Evolutionary conservation across 2,329 filamentous ascomycete genomes (phyloP), one percentile per base, ranked within the genome.

Genomic region (Ophiostoma angusticollis): DNA sequence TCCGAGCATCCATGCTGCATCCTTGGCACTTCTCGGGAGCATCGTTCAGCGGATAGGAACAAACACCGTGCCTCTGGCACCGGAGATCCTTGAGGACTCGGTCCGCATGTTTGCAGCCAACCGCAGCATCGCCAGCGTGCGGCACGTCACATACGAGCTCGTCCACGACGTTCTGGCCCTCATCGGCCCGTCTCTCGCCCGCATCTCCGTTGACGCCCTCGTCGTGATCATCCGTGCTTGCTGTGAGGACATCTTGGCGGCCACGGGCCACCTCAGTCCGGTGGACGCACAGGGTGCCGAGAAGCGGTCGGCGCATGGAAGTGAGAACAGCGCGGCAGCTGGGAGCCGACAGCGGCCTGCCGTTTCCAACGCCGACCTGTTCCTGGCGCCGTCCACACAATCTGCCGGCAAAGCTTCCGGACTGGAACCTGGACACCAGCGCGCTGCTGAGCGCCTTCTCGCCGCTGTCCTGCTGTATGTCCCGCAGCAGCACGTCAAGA

Each of bases 1-100:
- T 9, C 83, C 87, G 5, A 66, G 71, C 9, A 72, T 95, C 28
- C 85, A 95, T 52, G 59, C 77, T 12, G 75, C 80, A 12, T 71
- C 74, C n/a, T 61, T 93, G 39, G 58, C 70, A 17, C 58, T 93
- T 2, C 59, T 84, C 17, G 56, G 65, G 8, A 58, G 63, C 9
- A 53, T 91, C 32, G 54, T 74, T 17, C 57, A 65, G 39, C 70
- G 80, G 9, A 64, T 87, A 18, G 68, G 68, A 22, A 59, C 61
- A 13, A 72, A 68, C 43, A 67, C 74, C 28, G 51, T 76, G 12
- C 63, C 84, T 0, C 55, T 84, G 1, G 65, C 72, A 12, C 70
- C 77, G 12, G 74, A 74, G 37, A 64, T 80, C 11, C 58, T 89
- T 9, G 81, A 89, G 45, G 82, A 89, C 45, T 56, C 81, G 3